Base-by-base conservation (phyloP, 805 yeast genomes). In the Saccharomycopsis olivae region DNA sequence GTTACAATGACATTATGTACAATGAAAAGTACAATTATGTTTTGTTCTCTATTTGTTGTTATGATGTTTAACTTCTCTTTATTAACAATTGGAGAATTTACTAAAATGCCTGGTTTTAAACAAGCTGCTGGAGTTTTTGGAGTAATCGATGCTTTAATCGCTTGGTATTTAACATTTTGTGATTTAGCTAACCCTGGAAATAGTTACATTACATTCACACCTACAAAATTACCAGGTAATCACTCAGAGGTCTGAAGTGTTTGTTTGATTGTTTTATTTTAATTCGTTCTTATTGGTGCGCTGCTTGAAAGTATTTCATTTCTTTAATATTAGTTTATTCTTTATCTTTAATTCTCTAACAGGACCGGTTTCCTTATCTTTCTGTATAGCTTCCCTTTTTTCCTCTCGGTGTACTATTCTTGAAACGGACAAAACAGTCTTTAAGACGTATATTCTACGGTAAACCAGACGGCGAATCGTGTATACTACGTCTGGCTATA, bases 81-180 rank as follows among this genome's bases (percentile, higher is more conserved):
- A 31, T 60, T 79, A 36, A 61, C 73, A 0, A 61, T 66, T 38
- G 77, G 75, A 21, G 68, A 71, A 40, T 66, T 77, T 40, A 49
- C 69, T 2, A 67, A 66, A 15, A 60, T 56, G 18, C 53, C 49
- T 13, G 33, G 35, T 5, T 55, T 61, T 45, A 54, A 56, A n/a
- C 56, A 49, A 36, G 80, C 76, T 25, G 80, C 73, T 38, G 82
- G 81, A 43, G 66, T 68, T 18, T 51, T 71, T 36, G 79, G 80
- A 24, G 56, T 74, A 19, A 56, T 74, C 19, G 64, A 76, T 16
- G 65, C 78, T 0, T 57, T 71, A 41, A 43, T 70, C 35, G 78
- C 77, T 4, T 74, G 73, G 71, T 75, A 72, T 53, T 73, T 72
- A 49, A 79, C 80, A 2, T 69, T 62, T 49, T 77, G 76, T 4